These are phyloP conservation scores for Sclerotinia subarctica DNA, from an alignment of 2,329 filamentous ascomycete species.

Conservation along the genomic window DNA sequence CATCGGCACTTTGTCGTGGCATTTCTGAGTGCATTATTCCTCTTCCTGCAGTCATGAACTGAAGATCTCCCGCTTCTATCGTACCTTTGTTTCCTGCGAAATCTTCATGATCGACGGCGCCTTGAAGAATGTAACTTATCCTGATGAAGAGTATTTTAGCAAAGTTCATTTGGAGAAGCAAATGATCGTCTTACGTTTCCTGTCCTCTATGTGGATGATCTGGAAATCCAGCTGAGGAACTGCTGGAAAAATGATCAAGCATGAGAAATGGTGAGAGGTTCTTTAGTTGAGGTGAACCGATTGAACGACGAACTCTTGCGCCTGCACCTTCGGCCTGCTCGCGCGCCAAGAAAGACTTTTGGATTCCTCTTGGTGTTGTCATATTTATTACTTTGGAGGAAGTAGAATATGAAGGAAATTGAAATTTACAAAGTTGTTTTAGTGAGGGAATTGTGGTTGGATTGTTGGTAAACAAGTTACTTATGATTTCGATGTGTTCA, in stretches of 20 bases:
- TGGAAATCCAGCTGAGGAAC: constrained; percentile 80
- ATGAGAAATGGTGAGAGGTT: constrained; percentile 93
- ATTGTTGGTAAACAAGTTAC: constrained; percentile 24
- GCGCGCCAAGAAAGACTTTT: constrained; percentile 76
- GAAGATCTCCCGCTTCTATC: constrained; percentile 81
- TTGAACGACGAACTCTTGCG: constrained; percentile 79
- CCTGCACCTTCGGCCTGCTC: constrained; percentile 88
- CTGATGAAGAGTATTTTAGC: constrained; percentile 20
- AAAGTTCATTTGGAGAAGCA: not conserved
- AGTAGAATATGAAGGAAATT: constrained; percentile 26
- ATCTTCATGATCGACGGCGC: constrained; percentile 87
- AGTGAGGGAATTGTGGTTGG: constrained; percentile 20
- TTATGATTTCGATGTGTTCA: constrained; percentile 25
- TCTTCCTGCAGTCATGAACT: constrained; percentile 94
- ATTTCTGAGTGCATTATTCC: constrained; percentile 97
- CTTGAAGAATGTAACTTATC: constrained; percentile 85
- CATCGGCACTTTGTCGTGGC: constrained; percentile 75
- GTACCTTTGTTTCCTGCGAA: constrained; percentile 84
- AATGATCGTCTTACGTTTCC: constrained; percentile 37
- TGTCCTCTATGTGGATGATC: constrained; percentile 69
- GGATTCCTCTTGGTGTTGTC: constrained; percentile 71
- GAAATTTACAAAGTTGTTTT: constrained; percentile 26
- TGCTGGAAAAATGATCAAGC: constrained; percentile 88
- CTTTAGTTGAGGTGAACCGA: constrained; percentile 77
- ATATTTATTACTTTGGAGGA: constrained; percentile 45